Evolutionary conservation across 192 early-diverging fungal genomes (phyloP), one percentile per base, ranked within the genome.

Genomic region (Podila clonocystis): DNA sequence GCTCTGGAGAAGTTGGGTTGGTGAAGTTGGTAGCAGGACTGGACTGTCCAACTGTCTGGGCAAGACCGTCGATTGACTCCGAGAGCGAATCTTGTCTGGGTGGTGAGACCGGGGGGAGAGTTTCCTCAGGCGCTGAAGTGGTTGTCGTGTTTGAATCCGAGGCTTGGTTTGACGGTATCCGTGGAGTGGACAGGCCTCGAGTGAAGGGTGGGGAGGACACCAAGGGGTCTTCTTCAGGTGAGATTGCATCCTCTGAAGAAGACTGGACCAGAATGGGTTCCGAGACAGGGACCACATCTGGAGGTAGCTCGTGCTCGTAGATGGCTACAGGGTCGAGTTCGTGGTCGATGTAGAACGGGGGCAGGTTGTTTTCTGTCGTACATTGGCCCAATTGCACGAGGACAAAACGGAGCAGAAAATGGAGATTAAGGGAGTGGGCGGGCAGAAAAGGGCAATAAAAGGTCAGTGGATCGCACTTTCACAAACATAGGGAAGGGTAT

Each of bases 241-340:
- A 49, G 31, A 71, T 67, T 8, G 49, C 9, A 7, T 31, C 41
- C 7, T 70, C 57, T 20, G 63, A 65, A 12, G 63, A 3, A 24
- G 77, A 65, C 65, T 80, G 70, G 9, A 80, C 70, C 13, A 80
- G 62, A 36, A 80, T 80, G 19, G 77, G 77, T 30, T 73, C 70
- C 26, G 59, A 38, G 0, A 57, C 65, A 15, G 59, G 69, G 4
- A 79, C 29, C 6, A 50, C 61, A 28, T 65, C 70, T 9, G 67
- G 77, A 3, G 65, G 70, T 4, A 80, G 55, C 45, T 80, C 77
- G 50, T 80, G 70, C 31, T 80, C 77, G 60, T 69, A 80, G 52
- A 80, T 67, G 57, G 70, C 72, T 30, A 80, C 77, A 12, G 77
- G 77, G 58, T 80, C 77, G 57, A 73, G 50, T 26, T 64, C 71